Percentiles rank a stretch among this genome's conserved stretches.
Evolutionary conservation across 495 filamentous ascomycete species (phyloP).

Genomic region (Neurospora hispaniola): DNA sequence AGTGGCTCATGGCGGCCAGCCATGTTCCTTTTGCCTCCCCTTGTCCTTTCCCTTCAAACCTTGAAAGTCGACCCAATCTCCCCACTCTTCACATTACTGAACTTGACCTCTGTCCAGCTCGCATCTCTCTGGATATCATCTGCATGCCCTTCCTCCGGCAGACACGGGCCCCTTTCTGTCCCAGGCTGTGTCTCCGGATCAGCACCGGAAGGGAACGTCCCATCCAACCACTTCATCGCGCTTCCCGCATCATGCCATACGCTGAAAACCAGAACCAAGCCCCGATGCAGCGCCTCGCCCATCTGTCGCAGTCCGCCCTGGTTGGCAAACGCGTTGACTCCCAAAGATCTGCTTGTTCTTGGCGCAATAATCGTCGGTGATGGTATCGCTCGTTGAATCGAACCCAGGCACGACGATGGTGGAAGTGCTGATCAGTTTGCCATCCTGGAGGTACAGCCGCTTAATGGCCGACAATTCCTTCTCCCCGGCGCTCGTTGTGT

Average conservation of each 20-base stretch:
- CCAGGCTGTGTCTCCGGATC: conserved; percentile 26
- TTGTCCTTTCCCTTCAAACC: not conserved
- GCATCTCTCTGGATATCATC: conserved; percentile 35
- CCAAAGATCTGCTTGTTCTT: conserved; percentile 16
- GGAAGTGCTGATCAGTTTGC: conserved; percentile 29
- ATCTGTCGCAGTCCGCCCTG: conserved; percentile 48
- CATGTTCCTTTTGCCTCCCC: too few relatives aligned
- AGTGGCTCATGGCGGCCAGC: too few relatives aligned
- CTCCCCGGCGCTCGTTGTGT: conserved; percentile 11
- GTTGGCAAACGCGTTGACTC: conserved; percentile 28
- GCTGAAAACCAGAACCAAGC: conserved; percentile 51
- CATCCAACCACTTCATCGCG: conserved; percentile 61
- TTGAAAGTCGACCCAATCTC: conserved; percentile 42
- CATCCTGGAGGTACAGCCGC: conserved; percentile 51
- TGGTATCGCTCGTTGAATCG: conserved; percentile 27
- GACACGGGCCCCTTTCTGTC: conserved; percentile 49
- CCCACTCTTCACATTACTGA: conserved; percentile 60
- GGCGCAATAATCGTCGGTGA: conserved; percentile 49
- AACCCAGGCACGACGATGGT: conserved; percentile 6
- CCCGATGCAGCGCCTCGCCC: conserved; percentile 45
- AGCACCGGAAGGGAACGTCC: conserved; percentile 1
- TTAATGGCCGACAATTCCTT: conserved; percentile 46
- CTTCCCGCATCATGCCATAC: conserved; percentile 57
- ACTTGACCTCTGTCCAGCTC: conserved; percentile 46
- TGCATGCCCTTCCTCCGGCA: conserved; percentile 42